Evolutionary conservation across 306 rosid species (phyloP), one percentile per base, ranked within the genome.

Genomic region (Cajanus cajan): DNA sequence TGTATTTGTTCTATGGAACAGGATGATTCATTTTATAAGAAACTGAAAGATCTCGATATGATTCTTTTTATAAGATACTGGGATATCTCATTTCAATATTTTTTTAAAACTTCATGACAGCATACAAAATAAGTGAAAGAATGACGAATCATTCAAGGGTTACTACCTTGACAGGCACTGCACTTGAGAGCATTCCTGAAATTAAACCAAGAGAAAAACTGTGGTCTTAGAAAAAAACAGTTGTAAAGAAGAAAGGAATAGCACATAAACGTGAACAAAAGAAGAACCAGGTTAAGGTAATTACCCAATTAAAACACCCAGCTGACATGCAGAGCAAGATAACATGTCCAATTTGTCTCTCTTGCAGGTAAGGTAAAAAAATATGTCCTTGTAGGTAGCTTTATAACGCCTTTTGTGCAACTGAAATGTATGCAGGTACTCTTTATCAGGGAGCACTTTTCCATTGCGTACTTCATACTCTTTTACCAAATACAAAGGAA

Each of bases 401-500:
- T 84, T 90, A 84, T 84, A 71, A 83, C 15, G 73, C 75, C 83
- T 81, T 62, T 39, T 84, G 43, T 67, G 90, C 70, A 86, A 82
- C 68, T 79, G 90, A 76, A 80, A 73, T 34, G 81, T 66, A 62
- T 78, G 86, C 70, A 74, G 66, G 68, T 69, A 82, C 80, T 81
- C 92, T 84, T 74, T 41, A 63, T 67, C 61, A 74, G 83, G 80
- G 73, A 80, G 74, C 64, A 28, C 83, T 81, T 84, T 78, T 59
- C 22, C 83, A 44, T 61, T 69, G 50, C 82, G 76, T 77, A 79
- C 86, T 86, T 90, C 97, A 58, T 86, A 92, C 78, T 86, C 94
- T 79, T 90, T 94, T 64, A 94, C 83, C 93, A 94, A 79, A 85
- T 90, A 89, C 55, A 94, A 88, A 80, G 97, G 98, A 81, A 90